These are phyloP conservation scores for Sclerotinia borealis DNA, from an alignment of 2,329 filamentous ascomycete species.

Conservation along the genomic window DNA sequence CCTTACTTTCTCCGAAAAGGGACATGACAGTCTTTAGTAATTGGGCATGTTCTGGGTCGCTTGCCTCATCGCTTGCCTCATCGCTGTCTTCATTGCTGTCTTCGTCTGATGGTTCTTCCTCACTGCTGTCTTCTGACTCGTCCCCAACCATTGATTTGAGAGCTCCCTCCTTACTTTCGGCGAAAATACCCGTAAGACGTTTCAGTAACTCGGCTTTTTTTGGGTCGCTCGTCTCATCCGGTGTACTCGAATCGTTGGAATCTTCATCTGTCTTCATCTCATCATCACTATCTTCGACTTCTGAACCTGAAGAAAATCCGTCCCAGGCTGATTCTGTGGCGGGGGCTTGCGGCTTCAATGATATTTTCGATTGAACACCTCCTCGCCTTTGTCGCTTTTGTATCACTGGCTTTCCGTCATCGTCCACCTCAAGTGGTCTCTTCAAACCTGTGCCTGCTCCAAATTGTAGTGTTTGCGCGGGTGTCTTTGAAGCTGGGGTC, in stretches of 20 bases:
- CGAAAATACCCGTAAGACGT: slow-evolving; percentile 4
- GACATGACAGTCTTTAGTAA: neutral
- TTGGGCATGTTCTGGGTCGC: neutral
- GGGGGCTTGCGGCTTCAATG: slow-evolving; percentile 41
- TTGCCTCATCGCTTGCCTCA: neutral
- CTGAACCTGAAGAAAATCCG: slow-evolving; percentile 51
- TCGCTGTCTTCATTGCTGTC: neutral
- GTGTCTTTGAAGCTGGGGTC: neutral
- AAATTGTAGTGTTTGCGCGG: slow-evolving; percentile 12
- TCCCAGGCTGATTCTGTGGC: slow-evolving; percentile 50
- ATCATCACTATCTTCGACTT: slow-evolving; percentile 33
- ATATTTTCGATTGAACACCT: slow-evolving; percentile 50
- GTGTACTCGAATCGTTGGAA: slow-evolving; percentile 30
- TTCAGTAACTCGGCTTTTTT: neutral
- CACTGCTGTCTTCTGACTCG: neutral
- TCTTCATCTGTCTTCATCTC: slow-evolving; percentile 34
- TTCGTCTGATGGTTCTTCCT: neutral
- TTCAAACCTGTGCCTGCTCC: slow-evolving; percentile 74
- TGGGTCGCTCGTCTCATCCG: slow-evolving; percentile 14
- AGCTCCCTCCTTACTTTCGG: slow-evolving; percentile 15
- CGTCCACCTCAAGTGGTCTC: slow-evolving; percentile 73
- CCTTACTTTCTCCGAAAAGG: slow-evolving; percentile 4
- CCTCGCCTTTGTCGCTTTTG: slow-evolving; percentile 73
- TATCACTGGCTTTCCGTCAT: slow-evolving; percentile 70
- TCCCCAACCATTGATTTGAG: too few relatives aligned